Conservation (phyloP, 1,284 basidiomycete species). For the Irpex sp. region DNA sequence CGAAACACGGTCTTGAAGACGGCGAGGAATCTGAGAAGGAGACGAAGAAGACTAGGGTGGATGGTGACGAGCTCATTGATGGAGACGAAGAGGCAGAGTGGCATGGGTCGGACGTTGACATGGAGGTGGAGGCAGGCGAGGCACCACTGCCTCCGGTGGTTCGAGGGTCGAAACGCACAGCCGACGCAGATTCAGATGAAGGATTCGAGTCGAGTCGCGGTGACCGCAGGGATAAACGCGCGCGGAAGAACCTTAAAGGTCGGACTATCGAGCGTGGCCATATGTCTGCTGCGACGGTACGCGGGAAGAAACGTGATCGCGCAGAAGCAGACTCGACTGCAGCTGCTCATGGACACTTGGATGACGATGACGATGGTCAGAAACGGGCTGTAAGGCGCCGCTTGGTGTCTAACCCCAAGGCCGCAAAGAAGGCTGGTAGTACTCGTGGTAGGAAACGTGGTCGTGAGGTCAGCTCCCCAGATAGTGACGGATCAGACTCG, state of each 20-base stretch:
- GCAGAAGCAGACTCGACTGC: slow-evolving; percentile 66
- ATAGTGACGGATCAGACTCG: slow-evolving; percentile 31
- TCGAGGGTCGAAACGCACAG: slow-evolving; percentile 46
- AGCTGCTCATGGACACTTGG: slow-evolving; percentile 43
- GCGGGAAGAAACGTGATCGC: slow-evolving; percentile 73
- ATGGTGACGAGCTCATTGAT: slow-evolving; percentile 21
- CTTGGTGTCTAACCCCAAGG: slow-evolving; percentile 36
- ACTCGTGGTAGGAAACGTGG: slow-evolving; percentile 60
- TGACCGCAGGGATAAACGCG: slow-evolving; percentile 29
- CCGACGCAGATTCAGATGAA: slow-evolving; percentile 33
- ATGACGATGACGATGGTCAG: slow-evolving; percentile 23
- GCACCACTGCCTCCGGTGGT: slow-evolving; percentile 18
- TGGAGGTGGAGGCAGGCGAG: slow-evolving; percentile 23
- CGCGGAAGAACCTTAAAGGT: slow-evolving; percentile 38
- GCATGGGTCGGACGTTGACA: slow-evolving; percentile 15
- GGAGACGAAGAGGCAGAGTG: slow-evolving; percentile 7
- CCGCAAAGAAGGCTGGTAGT: slow-evolving; percentile 34
- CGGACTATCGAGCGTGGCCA: slow-evolving; percentile 17
- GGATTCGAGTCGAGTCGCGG: slow-evolving; percentile 16
- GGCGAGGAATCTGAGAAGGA: slow-evolving; percentile 29
- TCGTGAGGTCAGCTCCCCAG: slow-evolving; percentile 47
- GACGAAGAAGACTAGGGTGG: slow-evolving; percentile 46
- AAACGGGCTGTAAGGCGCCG: slow-evolving; percentile 28
- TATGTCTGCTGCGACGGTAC: not conserved
- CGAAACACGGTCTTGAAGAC: slow-evolving; percentile 23